Evolutionary conservation across 108 stramenopile species (phyloP).

Genomic region (Conticribra weissflogii): DNA sequence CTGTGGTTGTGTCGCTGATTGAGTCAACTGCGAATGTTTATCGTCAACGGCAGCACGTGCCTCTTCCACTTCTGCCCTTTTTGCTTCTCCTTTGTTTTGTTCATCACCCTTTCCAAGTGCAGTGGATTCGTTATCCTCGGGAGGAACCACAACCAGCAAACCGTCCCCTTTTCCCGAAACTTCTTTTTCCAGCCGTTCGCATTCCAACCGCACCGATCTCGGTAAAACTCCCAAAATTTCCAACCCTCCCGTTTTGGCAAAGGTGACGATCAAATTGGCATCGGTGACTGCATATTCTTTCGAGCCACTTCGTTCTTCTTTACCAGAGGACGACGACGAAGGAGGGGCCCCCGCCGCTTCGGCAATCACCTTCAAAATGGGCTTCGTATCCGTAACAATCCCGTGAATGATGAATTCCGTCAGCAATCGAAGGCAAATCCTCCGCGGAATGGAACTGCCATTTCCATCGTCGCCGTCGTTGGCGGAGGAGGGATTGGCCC

Average conservation of each 20-base stretch:
- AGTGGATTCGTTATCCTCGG: too few species aligned
- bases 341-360: constrained; percentile 68
- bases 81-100: too few species aligned
- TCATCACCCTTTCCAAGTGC: too few species aligned
- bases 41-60: background rate
- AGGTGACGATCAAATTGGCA: constrained; percentile 76
- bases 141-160: background rate
- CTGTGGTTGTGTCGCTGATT: constrained; percentile 10
- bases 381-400: constrained; percentile 64
- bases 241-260: constrained; percentile 77
- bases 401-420: constrained; percentile 77
- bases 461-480: constrained; percentile 36
- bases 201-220: constrained; percentile 43
- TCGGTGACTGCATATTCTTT: constrained; percentile 82
- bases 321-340: constrained; percentile 12
- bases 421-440: constrained; percentile 69
- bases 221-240: constrained; percentile 72
- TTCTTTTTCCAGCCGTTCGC: constrained; percentile 35
- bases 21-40: background rate
- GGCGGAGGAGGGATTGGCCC: constrained; percentile 38
- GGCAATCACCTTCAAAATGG: constrained; percentile 63
- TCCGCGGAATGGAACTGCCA: constrained; percentile 50
- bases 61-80: too few species aligned
- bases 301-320: background rate
- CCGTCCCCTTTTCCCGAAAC: constrained; percentile 32